phyloP scores from a whole-genome alignment of 2,329 filamentous ascomycete species.

The Coniochaeta hoffmannii region DNA sequence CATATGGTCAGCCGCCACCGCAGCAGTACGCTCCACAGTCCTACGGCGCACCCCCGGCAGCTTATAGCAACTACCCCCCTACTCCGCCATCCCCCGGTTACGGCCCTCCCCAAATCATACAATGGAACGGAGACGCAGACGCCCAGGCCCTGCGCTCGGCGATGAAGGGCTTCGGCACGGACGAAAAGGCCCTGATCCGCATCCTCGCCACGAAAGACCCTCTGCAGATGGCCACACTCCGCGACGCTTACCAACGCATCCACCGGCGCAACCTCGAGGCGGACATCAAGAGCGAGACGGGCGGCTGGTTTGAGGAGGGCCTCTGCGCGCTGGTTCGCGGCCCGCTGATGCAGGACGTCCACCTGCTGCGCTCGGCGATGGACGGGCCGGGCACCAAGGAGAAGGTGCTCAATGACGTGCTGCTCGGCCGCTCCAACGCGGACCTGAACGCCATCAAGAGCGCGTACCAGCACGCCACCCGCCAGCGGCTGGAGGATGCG shows the following conservation, averaged over 20 bases:
- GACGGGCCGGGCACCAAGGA: constrained; percentile 82
- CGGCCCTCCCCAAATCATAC: constrained; percentile 59
- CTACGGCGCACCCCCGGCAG: constrained; percentile 23
- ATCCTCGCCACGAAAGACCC: constrained; percentile 68
- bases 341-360: constrained; percentile 69
- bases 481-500: constrained; percentile 59
- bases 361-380: constrained; percentile 64
- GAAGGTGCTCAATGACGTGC: constrained; percentile 73
- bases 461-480: constrained; percentile 63
- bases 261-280: constrained; percentile 62
- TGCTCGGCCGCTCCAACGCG: constrained; percentile 77
- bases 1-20: constrained; percentile 28
- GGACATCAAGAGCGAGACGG: constrained; percentile 72
- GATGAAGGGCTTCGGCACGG: constrained; percentile 88
- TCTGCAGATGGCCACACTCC: constrained; percentile 64
- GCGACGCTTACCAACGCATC: constrained; percentile 56
- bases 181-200: constrained; percentile 70
- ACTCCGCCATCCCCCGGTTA: constrained; percentile 69
- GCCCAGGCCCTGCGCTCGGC: constrained; percentile 67
- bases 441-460: constrained; percentile 82
- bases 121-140: constrained; percentile 60
- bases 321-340: constrained; percentile 71
- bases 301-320: constrained; percentile 65
- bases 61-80: constrained; percentile 33
- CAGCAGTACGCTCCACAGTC: constrained; percentile 25